phyloP scores from a whole-genome alignment of 2,329 filamentous ascomycete genomes.

The Venturia pyrina region DNA sequence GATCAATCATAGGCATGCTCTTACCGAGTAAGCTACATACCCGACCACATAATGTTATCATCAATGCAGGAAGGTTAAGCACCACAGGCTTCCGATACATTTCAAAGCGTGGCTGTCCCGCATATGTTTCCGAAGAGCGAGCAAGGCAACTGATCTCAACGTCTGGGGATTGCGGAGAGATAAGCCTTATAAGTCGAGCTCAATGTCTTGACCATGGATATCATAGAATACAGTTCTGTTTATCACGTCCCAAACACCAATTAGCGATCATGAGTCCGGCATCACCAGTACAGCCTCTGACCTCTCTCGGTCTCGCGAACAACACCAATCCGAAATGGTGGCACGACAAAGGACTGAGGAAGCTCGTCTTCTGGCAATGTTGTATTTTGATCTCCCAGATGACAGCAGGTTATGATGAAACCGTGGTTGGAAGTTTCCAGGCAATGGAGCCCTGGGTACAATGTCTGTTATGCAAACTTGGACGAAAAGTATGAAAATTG shows the following conservation, averaged over 20 bases:
- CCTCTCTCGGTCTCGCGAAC: neutral
- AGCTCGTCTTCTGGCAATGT: slow-evolving; percentile 7
- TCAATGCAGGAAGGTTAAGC: neutral
- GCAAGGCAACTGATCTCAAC: neutral
- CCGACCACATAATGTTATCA: neutral
- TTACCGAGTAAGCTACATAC: neutral
- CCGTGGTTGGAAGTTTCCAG: slow-evolving; percentile 42
- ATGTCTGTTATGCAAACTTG: slow-evolving; percentile 16
- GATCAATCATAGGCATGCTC: neutral
- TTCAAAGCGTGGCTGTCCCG: neutral
- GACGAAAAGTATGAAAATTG: slow-evolving; percentile 15
- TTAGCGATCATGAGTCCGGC: neutral
- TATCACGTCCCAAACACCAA: neutral
- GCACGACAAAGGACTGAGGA: slow-evolving; percentile 4
- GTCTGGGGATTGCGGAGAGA: neutral
- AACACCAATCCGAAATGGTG: slow-evolving; percentile 1
- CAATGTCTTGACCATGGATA: neutral
- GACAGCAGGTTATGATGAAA: slow-evolving; percentile 41
- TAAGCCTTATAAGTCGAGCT: neutral
- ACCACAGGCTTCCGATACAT: neutral
- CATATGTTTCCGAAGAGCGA: neutral
- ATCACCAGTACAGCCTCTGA: neutral
- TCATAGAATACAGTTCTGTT: neutral
- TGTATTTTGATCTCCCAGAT: slow-evolving; percentile 10
- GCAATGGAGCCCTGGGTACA: slow-evolving; percentile 35